Conservation (phyloP, 2,329 filamentous ascomycete genomes). For the Kalmusia sp. region DNA sequence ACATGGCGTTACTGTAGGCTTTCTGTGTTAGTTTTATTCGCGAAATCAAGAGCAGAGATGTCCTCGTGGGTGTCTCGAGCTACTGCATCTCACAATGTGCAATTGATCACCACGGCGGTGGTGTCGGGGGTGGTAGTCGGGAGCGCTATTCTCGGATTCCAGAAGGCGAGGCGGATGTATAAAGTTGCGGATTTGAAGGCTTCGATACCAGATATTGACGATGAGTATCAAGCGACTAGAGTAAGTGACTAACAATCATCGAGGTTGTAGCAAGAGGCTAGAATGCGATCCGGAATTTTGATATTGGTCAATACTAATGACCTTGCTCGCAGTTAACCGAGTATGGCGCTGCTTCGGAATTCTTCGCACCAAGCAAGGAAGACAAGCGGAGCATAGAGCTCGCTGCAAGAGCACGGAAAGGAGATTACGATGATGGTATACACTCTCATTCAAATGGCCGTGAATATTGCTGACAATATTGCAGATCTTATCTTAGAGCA, state of each 20-base stretch:
- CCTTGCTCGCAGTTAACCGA: conserved; percentile 63
- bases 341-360: conserved; percentile 62
- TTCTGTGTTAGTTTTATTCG: conserved; percentile 1
- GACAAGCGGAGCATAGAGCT: conserved; percentile 66
- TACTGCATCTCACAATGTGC: conserved; percentile 58
- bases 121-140: conserved; percentile 57
- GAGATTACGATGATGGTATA: conserved; percentile 69
- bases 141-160: conserved; percentile 63
- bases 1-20: conserved; percentile 1
- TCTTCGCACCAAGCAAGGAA: conserved; percentile 54
- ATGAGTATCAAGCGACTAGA: conserved; percentile 58
- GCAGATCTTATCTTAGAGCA: conserved; percentile 92
- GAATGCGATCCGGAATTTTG: not conserved
- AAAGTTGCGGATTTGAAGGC: conserved; percentile 65
- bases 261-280: not conserved
- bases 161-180: conserved; percentile 62
- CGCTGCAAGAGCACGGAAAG: conserved; percentile 65
- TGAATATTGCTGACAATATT: conserved; percentile 1
- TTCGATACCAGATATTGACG: conserved; percentile 64
- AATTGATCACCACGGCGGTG: conserved; percentile 75
- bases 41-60: conserved; percentile 35
- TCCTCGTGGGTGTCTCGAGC: conserved; percentile 55
- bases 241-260: conserved; percentile 45
- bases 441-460: not conserved
- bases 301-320: not conserved